These are phyloP conservation scores for Yamadazyma friedrichii DNA, from an alignment of 1,139 yeast genomes.

Conservation along the genomic window DNA sequence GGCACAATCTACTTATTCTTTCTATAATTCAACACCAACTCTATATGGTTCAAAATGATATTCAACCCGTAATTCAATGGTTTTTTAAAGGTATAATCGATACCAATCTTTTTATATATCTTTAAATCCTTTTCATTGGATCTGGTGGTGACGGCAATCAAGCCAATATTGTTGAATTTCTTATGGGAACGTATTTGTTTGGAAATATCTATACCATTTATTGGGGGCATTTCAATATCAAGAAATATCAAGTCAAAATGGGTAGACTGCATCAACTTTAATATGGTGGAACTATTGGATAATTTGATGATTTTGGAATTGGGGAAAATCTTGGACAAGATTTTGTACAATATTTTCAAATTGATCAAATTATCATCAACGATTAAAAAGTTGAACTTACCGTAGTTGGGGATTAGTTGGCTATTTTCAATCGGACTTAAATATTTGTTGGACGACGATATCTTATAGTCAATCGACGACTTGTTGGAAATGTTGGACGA, in stretches of 20 bases:
- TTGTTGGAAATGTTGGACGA: conserved; percentile 9
- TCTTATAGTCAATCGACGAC: conserved; percentile 12
- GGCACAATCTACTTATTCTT: conserved; percentile 12
- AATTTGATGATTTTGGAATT: conserved; percentile 26
- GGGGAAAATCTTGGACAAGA: conserved; percentile 37
- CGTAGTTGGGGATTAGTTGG: conserved; percentile 22
- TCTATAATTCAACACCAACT: conserved; percentile 16
- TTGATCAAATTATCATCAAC: conserved; percentile 48
- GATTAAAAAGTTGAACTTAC: conserved; percentile 30
- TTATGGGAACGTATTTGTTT: conserved; percentile 22
- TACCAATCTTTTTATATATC: conserved; percentile 32
- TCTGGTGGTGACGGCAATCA: conserved; percentile 46
- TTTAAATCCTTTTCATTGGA: conserved; percentile 26
- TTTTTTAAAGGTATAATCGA: conserved; percentile 42
- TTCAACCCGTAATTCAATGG: conserved; percentile 32
- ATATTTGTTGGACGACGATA: conserved; percentile 11
- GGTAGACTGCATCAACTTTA: conserved; percentile 18
- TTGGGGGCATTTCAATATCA: conserved; percentile 48
- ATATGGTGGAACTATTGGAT: conserved; percentile 33
- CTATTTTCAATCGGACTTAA: conserved; percentile 17
- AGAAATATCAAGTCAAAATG: conserved; percentile 37
- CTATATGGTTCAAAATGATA: conserved; percentile 17
- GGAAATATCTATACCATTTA: conserved; percentile 44
- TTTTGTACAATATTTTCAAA: conserved; percentile 34
- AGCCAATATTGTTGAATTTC: conserved; percentile 24